These are phyloP conservation scores for Daucus carota DNA, from an alignment of 129 eudicot species.

Conservation along the genomic window DH1_v3.0 NC_030383.2:40194501-40195000, in stretches of 20 bases:
- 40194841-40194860: constrained; percentile 75
- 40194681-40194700: not conserved
- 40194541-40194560: too few relatives aligned
- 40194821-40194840: constrained; percentile 61
- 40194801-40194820: constrained; percentile 52
- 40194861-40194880: constrained; percentile 36
- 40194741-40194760: constrained; percentile 52
- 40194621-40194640: not conserved
- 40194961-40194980: not conserved
- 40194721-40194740: not conserved
- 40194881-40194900: constrained; percentile 26
- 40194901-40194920: not conserved
- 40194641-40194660: not conserved
- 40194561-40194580: too few relatives aligned
- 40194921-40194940: not conserved
- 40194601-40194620: not conserved
- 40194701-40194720: not conserved
- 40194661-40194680: not conserved
- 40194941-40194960: not conserved
- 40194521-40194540: too few relatives aligned
- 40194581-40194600: too few relatives aligned
- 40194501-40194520: too few relatives aligned
- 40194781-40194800: constrained; percentile 56
- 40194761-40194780: constrained; percentile 69
- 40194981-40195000: not conserved